phyloP scores from a whole-genome alignment of 2,329 filamentous ascomycete genomes.

The Stagonosporopsis cucurbitacearum region DNA sequence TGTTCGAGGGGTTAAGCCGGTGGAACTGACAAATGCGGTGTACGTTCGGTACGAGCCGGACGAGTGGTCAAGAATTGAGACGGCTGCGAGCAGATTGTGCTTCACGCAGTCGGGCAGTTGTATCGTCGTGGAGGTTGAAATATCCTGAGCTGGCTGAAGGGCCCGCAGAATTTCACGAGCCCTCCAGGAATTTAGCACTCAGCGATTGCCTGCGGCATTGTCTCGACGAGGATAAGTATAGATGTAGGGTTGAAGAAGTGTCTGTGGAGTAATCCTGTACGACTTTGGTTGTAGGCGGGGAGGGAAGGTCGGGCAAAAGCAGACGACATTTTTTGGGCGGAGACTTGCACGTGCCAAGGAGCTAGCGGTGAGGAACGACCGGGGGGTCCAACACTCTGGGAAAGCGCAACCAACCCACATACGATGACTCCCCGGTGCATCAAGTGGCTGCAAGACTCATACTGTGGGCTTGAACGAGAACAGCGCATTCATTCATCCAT shows the following conservation, averaged over 20 bases:
- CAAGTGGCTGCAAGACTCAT: constrained; percentile 22
- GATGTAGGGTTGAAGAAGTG: constrained; percentile 31
- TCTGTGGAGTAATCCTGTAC: constrained; percentile 37
- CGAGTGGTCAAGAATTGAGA: constrained; percentile 41
- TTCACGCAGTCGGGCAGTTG: constrained; percentile 45
- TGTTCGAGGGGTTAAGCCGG: constrained; percentile 39
- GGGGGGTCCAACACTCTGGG: constrained; percentile 21
- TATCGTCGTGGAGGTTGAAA: constrained; percentile 61
- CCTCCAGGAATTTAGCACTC: constrained; percentile 87
- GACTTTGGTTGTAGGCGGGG: constrained; percentile 51
- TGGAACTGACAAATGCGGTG: constrained; percentile 42
- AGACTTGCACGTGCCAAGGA: constrained; percentile 30
- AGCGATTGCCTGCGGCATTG: constrained; percentile 57
- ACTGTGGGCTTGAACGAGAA: constrained; percentile 15
- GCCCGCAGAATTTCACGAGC: constrained; percentile 60
- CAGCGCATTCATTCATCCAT: constrained; percentile 5
- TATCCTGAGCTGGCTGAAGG: constrained; percentile 82
- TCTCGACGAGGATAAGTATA: constrained; percentile 52
- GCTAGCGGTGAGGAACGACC: constrained; percentile 26
- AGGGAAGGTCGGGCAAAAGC: constrained; percentile 37
- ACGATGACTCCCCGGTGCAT: constrained; percentile 32
- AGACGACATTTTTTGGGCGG: constrained; percentile 33
- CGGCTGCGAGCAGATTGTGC: constrained; percentile 42
- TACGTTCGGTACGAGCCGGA: constrained; percentile 41
- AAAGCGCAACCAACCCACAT: constrained; percentile 14